phyloP scores from a whole-genome alignment of 1,284 basidiomycete genomes.

The Grifola frondosa region DNA sequence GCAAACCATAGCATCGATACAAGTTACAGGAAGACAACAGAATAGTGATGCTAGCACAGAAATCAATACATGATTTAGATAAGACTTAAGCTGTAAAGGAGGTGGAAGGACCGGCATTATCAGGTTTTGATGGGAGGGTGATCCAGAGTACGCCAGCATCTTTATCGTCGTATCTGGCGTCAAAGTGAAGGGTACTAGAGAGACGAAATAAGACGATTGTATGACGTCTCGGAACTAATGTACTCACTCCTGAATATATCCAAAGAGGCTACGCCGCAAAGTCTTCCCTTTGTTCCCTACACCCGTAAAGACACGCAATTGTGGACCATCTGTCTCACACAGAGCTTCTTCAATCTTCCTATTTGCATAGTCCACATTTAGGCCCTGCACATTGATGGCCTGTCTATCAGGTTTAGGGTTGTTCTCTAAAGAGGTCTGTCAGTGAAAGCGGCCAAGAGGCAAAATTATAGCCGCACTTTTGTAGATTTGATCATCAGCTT shows the following conservation, averaged over 20 bases:
- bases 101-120: slow-evolving; percentile 18
- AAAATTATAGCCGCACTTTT: slow-evolving; percentile 29
- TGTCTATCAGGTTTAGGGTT: slow-evolving; percentile 39
- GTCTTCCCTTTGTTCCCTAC: slow-evolving; percentile 65
- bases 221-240: no score
- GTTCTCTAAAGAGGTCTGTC: slow-evolving; percentile 36
- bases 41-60: slow-evolving; percentile 4
- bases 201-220: background rate
- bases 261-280: slow-evolving; percentile 71
- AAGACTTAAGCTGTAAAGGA: slow-evolving; percentile 13
- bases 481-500: slow-evolving; percentile 37
- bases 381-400: slow-evolving; percentile 75
- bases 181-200: slow-evolving; percentile 30
- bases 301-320: slow-evolving; percentile 75
- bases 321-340: slow-evolving; percentile 50
- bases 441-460: no score
- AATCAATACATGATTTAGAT: slow-evolving; percentile 21
- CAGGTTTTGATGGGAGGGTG: slow-evolving; percentile 24
- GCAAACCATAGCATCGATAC: slow-evolving; percentile 20
- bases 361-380: slow-evolving; percentile 73
- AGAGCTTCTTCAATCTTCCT: slow-evolving; percentile 62
- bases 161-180: slow-evolving; percentile 25
- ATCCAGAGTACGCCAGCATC: slow-evolving; percentile 35
- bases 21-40: slow-evolving; percentile 5
- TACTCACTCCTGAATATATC: slow-evolving; percentile 58